Conservation (phyloP, 2,329 filamentous ascomycete species). For the Pestalotiopsis sp. region DNA sequence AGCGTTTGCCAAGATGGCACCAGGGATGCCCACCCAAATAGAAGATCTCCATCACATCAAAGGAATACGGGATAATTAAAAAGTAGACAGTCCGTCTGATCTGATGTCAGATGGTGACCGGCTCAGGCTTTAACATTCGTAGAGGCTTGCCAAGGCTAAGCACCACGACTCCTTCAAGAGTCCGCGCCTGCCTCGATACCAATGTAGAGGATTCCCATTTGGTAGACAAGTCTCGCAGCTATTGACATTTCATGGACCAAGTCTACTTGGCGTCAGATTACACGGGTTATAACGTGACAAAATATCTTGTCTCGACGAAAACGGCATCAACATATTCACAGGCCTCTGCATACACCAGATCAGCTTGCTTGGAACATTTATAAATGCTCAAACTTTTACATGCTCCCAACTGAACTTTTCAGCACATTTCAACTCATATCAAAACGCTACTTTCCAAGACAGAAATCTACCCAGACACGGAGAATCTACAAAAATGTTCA, state of each 20-base stretch:
- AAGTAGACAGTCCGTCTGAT: background rate
- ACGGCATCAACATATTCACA: background rate
- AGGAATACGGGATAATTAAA: background rate
- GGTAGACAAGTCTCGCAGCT: background rate
- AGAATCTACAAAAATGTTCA: background rate
- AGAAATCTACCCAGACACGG: background rate
- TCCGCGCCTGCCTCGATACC: background rate
- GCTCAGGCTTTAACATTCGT: background rate
- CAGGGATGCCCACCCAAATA: background rate
- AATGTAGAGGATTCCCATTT: background rate
- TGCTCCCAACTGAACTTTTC: background rate
- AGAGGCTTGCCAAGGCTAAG: background rate
- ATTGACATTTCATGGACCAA: background rate
- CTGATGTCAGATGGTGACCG: slow-evolving; percentile 4
- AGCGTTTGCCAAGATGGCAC: background rate
- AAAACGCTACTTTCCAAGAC: background rate
- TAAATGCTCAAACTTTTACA: background rate
- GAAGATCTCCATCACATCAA: background rate
- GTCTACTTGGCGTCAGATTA: background rate
- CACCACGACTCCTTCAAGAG: background rate
- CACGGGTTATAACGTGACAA: background rate
- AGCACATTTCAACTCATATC: background rate
- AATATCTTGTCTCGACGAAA: background rate
- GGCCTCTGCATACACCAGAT: background rate
- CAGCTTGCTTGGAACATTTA: background rate